Conservation (phyloP, 208 protist species). For the Endotrypanum monterogeii region DNA sequence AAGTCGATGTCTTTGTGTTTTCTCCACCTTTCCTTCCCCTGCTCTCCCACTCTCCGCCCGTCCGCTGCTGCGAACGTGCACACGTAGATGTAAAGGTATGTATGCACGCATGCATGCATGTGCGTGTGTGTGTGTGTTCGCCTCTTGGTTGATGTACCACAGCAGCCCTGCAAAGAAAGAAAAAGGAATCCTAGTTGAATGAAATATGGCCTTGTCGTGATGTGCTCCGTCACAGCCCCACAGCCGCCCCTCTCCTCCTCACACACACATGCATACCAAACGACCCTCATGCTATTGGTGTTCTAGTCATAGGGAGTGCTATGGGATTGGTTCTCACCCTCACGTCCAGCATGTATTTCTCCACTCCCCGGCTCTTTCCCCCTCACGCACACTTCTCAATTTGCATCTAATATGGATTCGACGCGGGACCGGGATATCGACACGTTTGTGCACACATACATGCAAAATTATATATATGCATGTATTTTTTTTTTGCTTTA, state of each 20-base stretch:
- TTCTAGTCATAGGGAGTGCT: too few species aligned
- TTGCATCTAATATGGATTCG: not conserved
- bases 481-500: not conserved
- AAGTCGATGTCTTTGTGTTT: too few species aligned
- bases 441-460: not conserved
- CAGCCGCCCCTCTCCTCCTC: not conserved
- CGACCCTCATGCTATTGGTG: too few species aligned
- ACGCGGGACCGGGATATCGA: not conserved
- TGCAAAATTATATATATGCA: not conserved
- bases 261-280: too few species aligned
- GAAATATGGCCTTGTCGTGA: not conserved
- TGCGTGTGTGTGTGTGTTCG: not conserved
- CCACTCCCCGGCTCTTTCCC: too few species aligned
- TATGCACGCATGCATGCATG: not conserved
- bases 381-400: not conserved
- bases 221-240: not conserved
- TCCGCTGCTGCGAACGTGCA: too few species aligned
- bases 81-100: not conserved
- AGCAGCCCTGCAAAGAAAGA: not conserved
- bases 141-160: not conserved
- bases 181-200: not conserved
- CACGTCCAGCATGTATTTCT: too few species aligned
- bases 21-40: too few species aligned
- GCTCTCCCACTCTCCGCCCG: too few species aligned
- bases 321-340: too few species aligned